Conservation (phyloP, 176 grass and related monocot species). For the Zea luxurians region DNA sequence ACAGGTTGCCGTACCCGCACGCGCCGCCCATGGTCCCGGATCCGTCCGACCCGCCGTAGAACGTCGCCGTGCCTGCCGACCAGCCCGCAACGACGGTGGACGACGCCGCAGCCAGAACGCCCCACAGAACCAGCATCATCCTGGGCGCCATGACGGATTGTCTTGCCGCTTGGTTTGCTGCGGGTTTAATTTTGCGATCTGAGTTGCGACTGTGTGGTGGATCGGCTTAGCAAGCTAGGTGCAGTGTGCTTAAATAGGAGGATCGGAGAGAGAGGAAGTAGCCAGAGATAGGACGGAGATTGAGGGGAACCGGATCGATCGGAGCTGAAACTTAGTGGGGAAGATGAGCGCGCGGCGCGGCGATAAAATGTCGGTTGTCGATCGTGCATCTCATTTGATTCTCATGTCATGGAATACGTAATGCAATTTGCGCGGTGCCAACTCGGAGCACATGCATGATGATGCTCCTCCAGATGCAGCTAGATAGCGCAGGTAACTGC, state of each 20-base stretch:
- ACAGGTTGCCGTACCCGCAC: slow-evolving; percentile 60
- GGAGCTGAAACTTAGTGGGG: too few relatives aligned
- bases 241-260: slow-evolving; percentile 3
- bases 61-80: slow-evolving; percentile 41
- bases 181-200: too few relatives aligned
- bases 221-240: too few relatives aligned
- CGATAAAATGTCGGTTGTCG: background rate
- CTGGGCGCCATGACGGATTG: background rate
- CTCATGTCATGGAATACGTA: slow-evolving; percentile 30
- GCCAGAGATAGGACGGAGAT: background rate
- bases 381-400: background rate
- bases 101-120: background rate
- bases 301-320: too few relatives aligned
- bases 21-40: slow-evolving; percentile 59
- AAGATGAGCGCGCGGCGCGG: background rate
- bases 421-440: background rate
- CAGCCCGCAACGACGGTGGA: background rate
- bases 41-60: slow-evolving; percentile 55
- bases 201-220: too few relatives aligned
- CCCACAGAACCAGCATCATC: background rate
- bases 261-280: background rate
- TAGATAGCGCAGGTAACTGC: background rate
- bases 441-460: slow-evolving; percentile 4
- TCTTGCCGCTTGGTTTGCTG: too few relatives aligned
- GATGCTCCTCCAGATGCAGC: background rate